Evolutionary conservation across 1,284 basidiomycete genomes (phyloP).

Genomic region (Pascua guehoae): DNA sequence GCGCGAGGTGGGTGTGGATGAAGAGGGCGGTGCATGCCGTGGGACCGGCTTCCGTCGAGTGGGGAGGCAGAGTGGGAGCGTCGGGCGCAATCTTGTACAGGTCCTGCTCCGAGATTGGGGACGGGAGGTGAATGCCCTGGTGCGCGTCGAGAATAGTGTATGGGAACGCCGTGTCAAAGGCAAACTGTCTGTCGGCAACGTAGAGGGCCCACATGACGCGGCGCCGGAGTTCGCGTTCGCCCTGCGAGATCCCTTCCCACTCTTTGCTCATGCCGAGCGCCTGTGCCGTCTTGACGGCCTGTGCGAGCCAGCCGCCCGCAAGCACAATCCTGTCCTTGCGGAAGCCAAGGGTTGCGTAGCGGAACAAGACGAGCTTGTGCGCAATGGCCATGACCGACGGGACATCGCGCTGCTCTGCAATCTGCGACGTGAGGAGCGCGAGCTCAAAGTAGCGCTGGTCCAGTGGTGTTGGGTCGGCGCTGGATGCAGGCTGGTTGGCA

Average conservation of each 20-base stretch:
- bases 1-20: slow-evolving; percentile 40
- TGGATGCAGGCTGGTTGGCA: slow-evolving; percentile 17
- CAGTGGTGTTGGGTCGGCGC: slow-evolving; percentile 34
- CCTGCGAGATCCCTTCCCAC: slow-evolving; percentile 39
- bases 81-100: slow-evolving; percentile 33
- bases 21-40: slow-evolving; percentile 39
- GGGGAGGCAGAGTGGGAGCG: slow-evolving; percentile 28
- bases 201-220: slow-evolving; percentile 45
- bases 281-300: slow-evolving; percentile 43
- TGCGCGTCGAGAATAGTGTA: slow-evolving; percentile 45
- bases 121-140: slow-evolving; percentile 39
- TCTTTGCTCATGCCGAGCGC: slow-evolving; percentile 42
- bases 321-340: slow-evolving; percentile 26
- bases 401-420: slow-evolving; percentile 37
- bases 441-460: slow-evolving; percentile 45
- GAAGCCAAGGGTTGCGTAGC: slow-evolving; percentile 34
- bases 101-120: slow-evolving; percentile 40
- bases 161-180: slow-evolving; percentile 40
- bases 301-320: slow-evolving; percentile 36
- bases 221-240: slow-evolving; percentile 40
- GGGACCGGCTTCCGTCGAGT: slow-evolving; percentile 33
- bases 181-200: slow-evolving; percentile 38
- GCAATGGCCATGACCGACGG: slow-evolving; percentile 43
- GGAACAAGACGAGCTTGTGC: slow-evolving; percentile 39
- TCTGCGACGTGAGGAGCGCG: slow-evolving; percentile 30